Evolutionary conservation across 768 basidiomycete species (phyloP).

Genomic region (Podaxis mareebaensis): DNA sequence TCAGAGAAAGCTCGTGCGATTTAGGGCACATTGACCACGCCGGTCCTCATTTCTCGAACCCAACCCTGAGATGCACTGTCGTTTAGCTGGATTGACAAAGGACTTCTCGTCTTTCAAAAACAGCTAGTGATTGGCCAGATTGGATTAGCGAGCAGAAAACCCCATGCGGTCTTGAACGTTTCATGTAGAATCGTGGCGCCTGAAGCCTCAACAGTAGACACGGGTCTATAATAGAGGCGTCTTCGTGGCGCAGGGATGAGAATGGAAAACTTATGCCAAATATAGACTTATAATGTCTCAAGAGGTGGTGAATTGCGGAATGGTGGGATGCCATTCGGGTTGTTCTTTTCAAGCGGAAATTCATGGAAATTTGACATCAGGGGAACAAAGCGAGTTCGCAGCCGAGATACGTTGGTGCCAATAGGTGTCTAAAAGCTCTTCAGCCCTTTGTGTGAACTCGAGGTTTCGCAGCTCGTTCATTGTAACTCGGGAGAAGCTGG

Average conservation of each 20-base stretch:
- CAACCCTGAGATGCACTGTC: slow-evolving; percentile 3
- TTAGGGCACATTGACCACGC: background rate
- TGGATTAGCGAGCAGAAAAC: background rate
- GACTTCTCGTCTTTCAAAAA: background rate
- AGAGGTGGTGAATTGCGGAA: background rate
- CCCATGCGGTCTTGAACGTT: slow-evolving; percentile 7
- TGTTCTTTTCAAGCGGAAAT: background rate
- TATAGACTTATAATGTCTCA: background rate
- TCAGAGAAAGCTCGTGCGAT: background rate
- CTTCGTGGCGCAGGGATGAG: background rate
- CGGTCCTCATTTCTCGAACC: background rate
- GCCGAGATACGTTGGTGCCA: background rate
- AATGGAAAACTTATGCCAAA: background rate
- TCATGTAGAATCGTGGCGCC: background rate
- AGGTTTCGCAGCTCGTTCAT: background rate
- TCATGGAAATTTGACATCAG: background rate
- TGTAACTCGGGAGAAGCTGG: background rate
- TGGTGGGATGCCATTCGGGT: background rate
- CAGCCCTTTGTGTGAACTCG: background rate
- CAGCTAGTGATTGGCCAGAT: background rate
- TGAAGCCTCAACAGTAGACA: background rate
- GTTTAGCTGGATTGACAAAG: background rate
- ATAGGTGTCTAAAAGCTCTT: background rate
- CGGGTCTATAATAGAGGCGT: background rate
- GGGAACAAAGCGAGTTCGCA: background rate